These are phyloP conservation scores for Hyparrhenia diplandra DNA, from an alignment of 176 grass and related monocot species.

Conservation along the genomic window DNA sequence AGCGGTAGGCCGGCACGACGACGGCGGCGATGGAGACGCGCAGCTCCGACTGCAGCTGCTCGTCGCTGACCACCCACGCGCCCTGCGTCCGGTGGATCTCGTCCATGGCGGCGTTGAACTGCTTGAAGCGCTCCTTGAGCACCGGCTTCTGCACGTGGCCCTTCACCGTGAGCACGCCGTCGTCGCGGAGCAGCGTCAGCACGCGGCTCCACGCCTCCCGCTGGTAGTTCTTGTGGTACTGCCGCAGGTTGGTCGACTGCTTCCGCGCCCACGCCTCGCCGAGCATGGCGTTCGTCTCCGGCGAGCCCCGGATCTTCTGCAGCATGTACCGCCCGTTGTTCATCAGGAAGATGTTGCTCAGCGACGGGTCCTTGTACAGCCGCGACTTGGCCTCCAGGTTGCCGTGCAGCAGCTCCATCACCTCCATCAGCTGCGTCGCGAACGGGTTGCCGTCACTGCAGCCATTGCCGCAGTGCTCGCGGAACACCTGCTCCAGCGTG, in stretches of 20 bases:
- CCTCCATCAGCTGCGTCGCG: constrained; percentile 57
- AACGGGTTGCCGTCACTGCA: constrained; percentile 43
- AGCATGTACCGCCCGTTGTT: constrained; percentile 95
- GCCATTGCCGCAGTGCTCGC: not conserved
- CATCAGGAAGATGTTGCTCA: constrained; percentile 89
- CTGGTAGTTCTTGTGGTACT: constrained; percentile 99
- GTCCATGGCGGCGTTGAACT: constrained; percentile 82
- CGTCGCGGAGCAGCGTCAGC: constrained; percentile 60
- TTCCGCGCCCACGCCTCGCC: constrained; percentile 73
- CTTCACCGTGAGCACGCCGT: constrained; percentile 71
- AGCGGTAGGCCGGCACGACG: constrained; percentile 79
- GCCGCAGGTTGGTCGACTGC: constrained; percentile 60
- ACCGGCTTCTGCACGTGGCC: constrained; percentile 60
- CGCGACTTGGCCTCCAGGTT: constrained; percentile 77
- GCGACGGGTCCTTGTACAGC: constrained; percentile 66
- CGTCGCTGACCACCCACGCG: constrained; percentile 68
- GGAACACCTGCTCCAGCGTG: constrained; percentile 92
- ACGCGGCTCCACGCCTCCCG: constrained; percentile 84
- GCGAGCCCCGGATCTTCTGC: constrained; percentile 80
- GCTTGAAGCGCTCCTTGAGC: constrained; percentile 91
- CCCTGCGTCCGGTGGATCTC: constrained; percentile 85
- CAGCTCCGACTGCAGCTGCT: constrained; percentile 92
- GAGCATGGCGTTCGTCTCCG: constrained; percentile 55
- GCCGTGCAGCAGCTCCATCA: constrained; percentile 71
- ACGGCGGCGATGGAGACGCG: constrained; percentile 77